Evolutionary conservation across 306 rosid species (phyloP), one percentile per base, ranked within the genome.

Genomic region (Lotus japonicus): DNA sequence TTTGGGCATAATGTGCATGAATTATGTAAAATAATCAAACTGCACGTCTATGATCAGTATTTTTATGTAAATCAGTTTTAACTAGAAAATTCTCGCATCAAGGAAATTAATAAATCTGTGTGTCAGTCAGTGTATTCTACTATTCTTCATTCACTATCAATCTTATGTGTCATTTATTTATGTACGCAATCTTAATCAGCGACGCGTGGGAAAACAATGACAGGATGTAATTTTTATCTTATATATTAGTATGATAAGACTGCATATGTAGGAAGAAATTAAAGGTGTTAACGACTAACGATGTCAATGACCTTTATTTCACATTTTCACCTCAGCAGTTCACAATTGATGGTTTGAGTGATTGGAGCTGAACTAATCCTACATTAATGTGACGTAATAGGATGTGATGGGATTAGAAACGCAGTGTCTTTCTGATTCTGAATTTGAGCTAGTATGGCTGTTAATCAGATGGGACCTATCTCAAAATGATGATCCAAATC

Each of bases 321-420:
- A 57, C 57, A 41, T 43, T n/a, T 45, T 57, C 58, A 57, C 57
- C 50, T 43, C 23, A 36, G 26, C 45, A 28, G 0, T 28, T 28
- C 64, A 80, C 58, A 64, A 80, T 78, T 65, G 72, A 58, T 71
- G 69, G 43, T 71, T 67, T 42, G 63, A 64, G 9, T 39, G 77
- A 71, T 60, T 63, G 50, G 39, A 7, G 31, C 12, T 66, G 63
- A 57, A 58, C 63, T 68, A 78, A 55, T 17, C 46, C 60, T 66
- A 62, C 75, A 62, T 11, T 53, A n/a, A 9, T 26, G 16, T 41
- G 31, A 39, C 33, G 65, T 42, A 48, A 54, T 26, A 17, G 5
- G 7, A 73, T 36, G 60, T 4, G 31, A 49, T 50, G 62, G 12
- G 16, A n/a, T 19, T n/a, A 5, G 41, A 63, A 80, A 69, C 38